Percentiles rank a stretch among this genome's conserved stretches.
Conservation (phyloP, 2,329 filamentous ascomycete genomes). For the Scolecobasidium constrictum region DNA sequence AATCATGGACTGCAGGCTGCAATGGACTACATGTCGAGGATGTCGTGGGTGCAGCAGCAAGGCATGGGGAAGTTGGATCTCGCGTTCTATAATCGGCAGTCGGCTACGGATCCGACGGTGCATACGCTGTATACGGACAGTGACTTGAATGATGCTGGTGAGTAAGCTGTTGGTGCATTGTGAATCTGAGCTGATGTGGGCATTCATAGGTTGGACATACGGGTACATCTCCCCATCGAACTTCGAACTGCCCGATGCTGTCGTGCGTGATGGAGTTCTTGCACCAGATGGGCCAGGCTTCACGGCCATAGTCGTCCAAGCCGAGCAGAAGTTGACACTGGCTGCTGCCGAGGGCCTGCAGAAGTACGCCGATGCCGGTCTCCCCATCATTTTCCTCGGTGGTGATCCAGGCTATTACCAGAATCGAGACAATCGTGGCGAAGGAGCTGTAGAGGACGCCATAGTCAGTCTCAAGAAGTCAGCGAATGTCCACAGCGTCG, state of each 20-base stretch:
- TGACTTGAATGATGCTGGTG: too few species aligned
- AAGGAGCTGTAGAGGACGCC: too few species aligned
- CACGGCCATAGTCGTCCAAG: not conserved
- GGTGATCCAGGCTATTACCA: not conserved
- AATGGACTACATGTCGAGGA: not conserved
- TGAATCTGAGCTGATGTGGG: slow-evolving; percentile 1
- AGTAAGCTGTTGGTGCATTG: not conserved
- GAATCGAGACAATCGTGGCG: not conserved
- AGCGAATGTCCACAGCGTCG: not conserved
- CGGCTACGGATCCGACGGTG: too few species aligned
- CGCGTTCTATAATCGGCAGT: too few species aligned
- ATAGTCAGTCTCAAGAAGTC: not conserved
- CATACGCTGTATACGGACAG: too few species aligned
- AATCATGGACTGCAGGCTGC: not conserved
- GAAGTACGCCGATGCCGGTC: not conserved
- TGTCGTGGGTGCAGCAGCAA: too few species aligned
- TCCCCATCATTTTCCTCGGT: not conserved
- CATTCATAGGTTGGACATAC: slow-evolving; percentile 2
- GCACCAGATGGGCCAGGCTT: not conserved
- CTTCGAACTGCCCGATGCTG: not conserved
- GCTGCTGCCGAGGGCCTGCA: not conserved
- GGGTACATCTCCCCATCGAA: not conserved
- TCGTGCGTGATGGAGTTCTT: not conserved
- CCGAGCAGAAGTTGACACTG: not conserved
- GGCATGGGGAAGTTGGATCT: too few species aligned